These are phyloP conservation scores for Globisporangium solare DNA, from an alignment of 352 stramenopile genomes.

Conservation along the genomic window DNA sequence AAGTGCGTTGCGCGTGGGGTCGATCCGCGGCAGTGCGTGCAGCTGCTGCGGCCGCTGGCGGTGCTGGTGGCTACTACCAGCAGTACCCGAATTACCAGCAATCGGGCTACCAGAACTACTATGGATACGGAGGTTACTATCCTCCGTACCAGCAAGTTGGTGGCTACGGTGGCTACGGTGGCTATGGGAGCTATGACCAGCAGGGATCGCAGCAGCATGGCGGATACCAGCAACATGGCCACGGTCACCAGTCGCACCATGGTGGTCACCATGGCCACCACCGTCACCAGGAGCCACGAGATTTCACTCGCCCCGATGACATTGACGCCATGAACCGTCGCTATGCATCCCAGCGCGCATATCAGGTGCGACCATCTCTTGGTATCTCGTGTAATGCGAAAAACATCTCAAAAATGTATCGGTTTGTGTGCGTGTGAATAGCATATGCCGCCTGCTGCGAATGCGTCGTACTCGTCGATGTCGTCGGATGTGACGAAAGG, in stretches of 20 bases:
- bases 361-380: conserved; percentile 38
- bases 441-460: conserved; percentile 67
- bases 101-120: conserved; percentile 44
- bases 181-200: conserved; percentile 49
- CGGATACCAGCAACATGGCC: conserved; percentile 31
- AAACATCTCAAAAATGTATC: neutral
- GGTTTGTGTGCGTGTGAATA: conserved; percentile 18
- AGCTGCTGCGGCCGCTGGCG: conserved; percentile 11
- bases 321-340: conserved; percentile 73
- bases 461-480: conserved; percentile 63
- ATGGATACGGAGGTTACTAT: conserved; percentile 65
- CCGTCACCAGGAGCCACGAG: conserved; percentile 41
- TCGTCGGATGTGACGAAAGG: conserved; percentile 56
- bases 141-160: conserved; percentile 38
- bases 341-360: conserved; percentile 72
- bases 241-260: conserved; percentile 12
- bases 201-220: conserved; percentile 30
- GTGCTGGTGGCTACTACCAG: conserved; percentile 44
- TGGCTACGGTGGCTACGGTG: conserved; percentile 31
- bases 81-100: conserved; percentile 38
- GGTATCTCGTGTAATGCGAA: too few species aligned
- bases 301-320: conserved; percentile 76
- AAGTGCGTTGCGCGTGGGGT: conserved; percentile 88
- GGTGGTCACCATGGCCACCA: conserved; percentile 38
- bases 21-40: conserved; percentile 61